Evolutionary conservation across 2,329 filamentous ascomycete species (phyloP), one percentile per base, ranked within the genome.

Genomic region (Saccharata proteae): DNA sequence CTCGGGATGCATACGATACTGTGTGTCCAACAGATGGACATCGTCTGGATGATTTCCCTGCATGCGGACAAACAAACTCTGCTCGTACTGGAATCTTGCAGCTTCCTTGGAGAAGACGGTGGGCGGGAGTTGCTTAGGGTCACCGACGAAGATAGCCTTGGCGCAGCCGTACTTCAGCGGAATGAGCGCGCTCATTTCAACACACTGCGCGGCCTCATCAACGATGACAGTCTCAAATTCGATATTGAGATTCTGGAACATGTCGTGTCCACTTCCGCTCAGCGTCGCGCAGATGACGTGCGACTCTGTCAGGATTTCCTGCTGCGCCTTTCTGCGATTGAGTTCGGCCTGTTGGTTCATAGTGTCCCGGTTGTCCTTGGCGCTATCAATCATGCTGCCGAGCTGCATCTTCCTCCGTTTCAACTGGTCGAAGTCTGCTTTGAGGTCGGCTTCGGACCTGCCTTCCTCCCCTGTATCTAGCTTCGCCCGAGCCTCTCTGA

Each of bases 201-300:
- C 92, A 54, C 88, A 98, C 65, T 98, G 90, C 11, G 90, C 90
- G 3, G 90, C 90, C 60, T 98, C 90, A 47, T 98, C 90, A 40
- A 98, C 94, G 44, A 98, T 82, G 42, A 98, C 90, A 0, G 90
- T 96, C 58, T 98, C 90, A 43, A 98, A 98, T 54, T 98, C 90
- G 30, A 98, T 84, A 45, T 82, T 86, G 34, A 98, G 61, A 44
- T 79, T 80, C 56, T 88, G 84, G 61, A 98, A 93, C 76, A 96
- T 93, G 43, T 98, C 90, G 48, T 98, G 92, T 3, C 90, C 90
- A 54, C 80, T 88, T 46, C 88, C 90, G 54, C 86, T 94, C 29
- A 98, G 74, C 1, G 90, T 98, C 24, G 88, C 82, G 55, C 90
- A 98, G 17, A 98, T 74, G 30, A 98, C 80, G 57, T 98, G 83